These are phyloP conservation scores for Antitrichia curtipendula DNA, from an alignment of 225 moss, liverwort and hornwort genomes.

Conservation along the genomic window DNA sequence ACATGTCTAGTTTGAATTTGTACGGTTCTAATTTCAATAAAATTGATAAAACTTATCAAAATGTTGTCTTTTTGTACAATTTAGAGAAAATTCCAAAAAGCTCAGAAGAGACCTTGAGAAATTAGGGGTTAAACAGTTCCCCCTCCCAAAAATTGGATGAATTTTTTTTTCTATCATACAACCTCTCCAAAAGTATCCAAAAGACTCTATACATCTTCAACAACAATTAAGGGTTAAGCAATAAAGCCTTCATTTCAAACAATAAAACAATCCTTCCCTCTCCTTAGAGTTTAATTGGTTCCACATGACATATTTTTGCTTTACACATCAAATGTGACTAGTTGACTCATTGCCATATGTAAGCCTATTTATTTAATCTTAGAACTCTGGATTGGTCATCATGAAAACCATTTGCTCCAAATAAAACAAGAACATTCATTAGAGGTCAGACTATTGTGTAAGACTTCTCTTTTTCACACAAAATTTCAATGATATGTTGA, in stretches of 20 bases:
- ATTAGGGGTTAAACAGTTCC: no score
- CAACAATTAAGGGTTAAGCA: fast-evolving
- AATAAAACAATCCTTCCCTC: neutral
- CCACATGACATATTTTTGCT: fast-evolving
- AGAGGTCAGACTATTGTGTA: fast-evolving
- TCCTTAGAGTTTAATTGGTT: neutral
- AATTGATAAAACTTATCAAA: no score
- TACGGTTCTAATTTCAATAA: no score
- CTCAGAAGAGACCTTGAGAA: no score
- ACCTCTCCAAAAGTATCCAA: fast-evolving
- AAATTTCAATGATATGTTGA: neutral
- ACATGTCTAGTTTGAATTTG: no score
- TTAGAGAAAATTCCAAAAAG: no score
- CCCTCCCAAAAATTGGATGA: neutral
- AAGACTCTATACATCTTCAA: fast-evolving
- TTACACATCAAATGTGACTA: neutral
- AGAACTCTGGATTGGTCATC: fast-evolving
- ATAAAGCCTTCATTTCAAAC: neutral
- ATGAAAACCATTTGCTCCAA: neutral
- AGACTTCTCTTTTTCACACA: fast-evolving
- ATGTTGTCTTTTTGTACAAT: no score
- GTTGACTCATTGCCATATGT: fast-evolving
- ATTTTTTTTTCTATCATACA: neutral
- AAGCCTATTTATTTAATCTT: neutral
- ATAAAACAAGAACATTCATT: neutral